A percentile compares a stretch with the other conserved stretches of the same genome.
phyloP scores from a whole-genome alignment of 306 rosid genomes.

The Ammopiptanthus mongolicus region DNA sequence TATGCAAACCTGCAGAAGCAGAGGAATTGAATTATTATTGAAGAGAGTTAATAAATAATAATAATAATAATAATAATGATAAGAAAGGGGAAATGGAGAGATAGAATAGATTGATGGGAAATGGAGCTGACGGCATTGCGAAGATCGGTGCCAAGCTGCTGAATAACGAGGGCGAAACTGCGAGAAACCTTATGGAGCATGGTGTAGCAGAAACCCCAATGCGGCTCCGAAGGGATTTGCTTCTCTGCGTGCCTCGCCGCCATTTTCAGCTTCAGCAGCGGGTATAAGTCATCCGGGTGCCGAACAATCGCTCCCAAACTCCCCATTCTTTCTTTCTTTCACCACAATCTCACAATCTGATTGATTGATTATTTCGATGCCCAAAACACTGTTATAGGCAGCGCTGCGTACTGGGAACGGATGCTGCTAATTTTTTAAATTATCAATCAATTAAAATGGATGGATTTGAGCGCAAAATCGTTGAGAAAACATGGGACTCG shows the following conservation, averaged over 20 bases:
- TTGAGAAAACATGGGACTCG: too few relatives aligned
- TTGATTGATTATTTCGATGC: too few relatives aligned
- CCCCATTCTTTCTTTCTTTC: not conserved
- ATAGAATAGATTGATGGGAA: too few relatives aligned
- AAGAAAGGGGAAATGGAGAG: too few relatives aligned
- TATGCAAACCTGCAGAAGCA: constrained; percentile 78
- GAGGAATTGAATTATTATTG: not conserved
- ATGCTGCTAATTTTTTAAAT: too few relatives aligned
- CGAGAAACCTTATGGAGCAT: constrained; percentile 17
- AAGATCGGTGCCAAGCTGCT: not conserved
- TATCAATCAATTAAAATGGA: too few relatives aligned
- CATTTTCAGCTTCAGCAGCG: not conserved
- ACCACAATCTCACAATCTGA: too few relatives aligned
- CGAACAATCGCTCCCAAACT: not conserved
- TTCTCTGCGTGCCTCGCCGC: not conserved
- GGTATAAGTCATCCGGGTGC: not conserved
- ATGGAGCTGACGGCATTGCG: not conserved
- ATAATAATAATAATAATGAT: too few relatives aligned
- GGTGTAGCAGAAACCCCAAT: not conserved
- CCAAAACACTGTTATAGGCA: too few relatives aligned
- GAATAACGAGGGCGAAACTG: not conserved
- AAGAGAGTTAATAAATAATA: not conserved
- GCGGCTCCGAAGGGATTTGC: not conserved
- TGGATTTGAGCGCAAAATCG: too few relatives aligned
- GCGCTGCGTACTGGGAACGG: too few relatives aligned